Evolutionary conservation across 2,329 filamentous ascomycete genomes (phyloP).

Genomic region (Metarhizium anisopliae): DNA sequence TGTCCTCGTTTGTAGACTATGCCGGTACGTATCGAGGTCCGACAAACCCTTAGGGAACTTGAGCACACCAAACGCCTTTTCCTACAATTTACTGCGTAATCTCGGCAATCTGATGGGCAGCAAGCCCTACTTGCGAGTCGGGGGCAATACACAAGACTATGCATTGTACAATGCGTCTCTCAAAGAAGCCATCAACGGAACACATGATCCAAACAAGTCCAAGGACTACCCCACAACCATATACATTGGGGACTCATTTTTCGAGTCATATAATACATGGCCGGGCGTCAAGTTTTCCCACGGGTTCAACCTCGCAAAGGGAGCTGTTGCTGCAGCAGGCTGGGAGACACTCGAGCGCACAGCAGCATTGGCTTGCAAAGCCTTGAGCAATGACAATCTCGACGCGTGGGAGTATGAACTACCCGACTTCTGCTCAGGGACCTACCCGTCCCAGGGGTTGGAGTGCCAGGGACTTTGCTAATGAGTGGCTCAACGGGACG

Average conservation of each 20-base stretch:
- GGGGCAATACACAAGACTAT: conserved; percentile 59
- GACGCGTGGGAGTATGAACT: conserved; percentile 53
- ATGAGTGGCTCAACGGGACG: conserved; percentile 49
- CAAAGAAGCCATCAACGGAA: conserved; percentile 40
- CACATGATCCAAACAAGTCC: conserved; percentile 37
- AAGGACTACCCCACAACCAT: conserved; percentile 52
- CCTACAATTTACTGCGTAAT: no score
- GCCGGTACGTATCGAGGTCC: no score
- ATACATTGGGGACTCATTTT: conserved; percentile 50
- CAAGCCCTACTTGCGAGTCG: conserved; percentile 53
- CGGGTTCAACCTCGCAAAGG: conserved; percentile 51
- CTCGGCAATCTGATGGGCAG: conserved; percentile 24
- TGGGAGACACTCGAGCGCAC: conserved; percentile 44
- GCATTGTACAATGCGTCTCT: conserved; percentile 49
- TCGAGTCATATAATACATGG: conserved; percentile 54
- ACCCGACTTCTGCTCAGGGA: conserved; percentile 40
- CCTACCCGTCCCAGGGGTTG: conserved; percentile 41
- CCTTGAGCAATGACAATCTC: conserved; percentile 38
- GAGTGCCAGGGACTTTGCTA: conserved; percentile 46
- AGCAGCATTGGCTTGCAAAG: conserved; percentile 47
- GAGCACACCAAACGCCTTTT: no score
- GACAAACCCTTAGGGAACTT: no score
- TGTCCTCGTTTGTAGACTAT: no score
- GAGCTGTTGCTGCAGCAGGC: conserved; percentile 39
- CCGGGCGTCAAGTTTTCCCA: conserved; percentile 47